These are phyloP conservation scores for Coniella lustricola DNA, from an alignment of 2,329 filamentous ascomycete species.

Conservation along the genomic window DNA sequence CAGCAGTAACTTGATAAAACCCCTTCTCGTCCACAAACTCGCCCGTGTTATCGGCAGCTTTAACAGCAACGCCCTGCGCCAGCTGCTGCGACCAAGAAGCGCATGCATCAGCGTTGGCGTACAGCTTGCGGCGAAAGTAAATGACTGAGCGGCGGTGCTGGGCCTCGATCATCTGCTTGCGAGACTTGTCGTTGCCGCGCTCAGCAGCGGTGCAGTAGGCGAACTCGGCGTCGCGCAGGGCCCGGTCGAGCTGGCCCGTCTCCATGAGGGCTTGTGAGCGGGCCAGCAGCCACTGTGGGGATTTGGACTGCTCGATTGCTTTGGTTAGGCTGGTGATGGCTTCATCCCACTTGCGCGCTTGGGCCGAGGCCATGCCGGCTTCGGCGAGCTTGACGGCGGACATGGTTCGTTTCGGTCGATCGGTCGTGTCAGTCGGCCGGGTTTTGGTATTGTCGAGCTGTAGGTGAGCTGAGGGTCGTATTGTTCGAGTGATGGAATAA, in stretches of 20 bases:
- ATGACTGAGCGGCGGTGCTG: constrained; percentile 75
- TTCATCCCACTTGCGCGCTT: constrained; percentile 54
- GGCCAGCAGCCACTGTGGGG: constrained; percentile 72
- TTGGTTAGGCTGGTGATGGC: constrained; percentile 63
- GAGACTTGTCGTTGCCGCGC: constrained; percentile 51
- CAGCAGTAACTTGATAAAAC: constrained; percentile 36
- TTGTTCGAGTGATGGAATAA: no score
- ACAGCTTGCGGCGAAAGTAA: constrained; percentile 61
- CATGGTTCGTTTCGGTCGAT: constrained; percentile 31
- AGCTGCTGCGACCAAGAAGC: constrained; percentile 51
- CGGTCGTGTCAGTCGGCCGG: not conserved
- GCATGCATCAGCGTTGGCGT: constrained; percentile 68
- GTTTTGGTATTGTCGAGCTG: not conserved
- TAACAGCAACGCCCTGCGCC: constrained; percentile 29
- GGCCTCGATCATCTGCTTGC: constrained; percentile 70
- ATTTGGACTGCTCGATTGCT: constrained; percentile 59
- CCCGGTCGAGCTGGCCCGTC: constrained; percentile 50
- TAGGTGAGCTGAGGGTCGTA: no score
- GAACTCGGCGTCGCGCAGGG: constrained; percentile 63
- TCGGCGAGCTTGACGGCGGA: constrained; percentile 43
- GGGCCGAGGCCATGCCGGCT: constrained; percentile 59
- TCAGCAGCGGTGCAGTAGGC: constrained; percentile 55
- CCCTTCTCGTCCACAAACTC: constrained; percentile 28
- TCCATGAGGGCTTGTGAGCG: constrained; percentile 74
- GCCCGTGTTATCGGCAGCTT: constrained; percentile 30